Evolutionary conservation across 768 basidiomycete genomes (phyloP).

Genomic region (Leccinum pellstonianum): DNA sequence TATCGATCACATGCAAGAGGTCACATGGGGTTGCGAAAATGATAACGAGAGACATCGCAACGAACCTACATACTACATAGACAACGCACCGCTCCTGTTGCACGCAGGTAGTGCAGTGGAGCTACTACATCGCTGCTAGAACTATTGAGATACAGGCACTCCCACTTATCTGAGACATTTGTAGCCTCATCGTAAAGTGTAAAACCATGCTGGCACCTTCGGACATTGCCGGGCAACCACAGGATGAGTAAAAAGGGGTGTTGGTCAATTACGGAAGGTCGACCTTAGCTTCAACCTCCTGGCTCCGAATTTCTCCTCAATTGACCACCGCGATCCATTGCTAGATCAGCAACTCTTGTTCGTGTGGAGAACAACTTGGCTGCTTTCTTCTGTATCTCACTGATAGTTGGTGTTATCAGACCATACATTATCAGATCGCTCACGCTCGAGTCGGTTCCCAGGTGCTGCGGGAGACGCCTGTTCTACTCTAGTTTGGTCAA

Average conservation of each 20-base stretch:
- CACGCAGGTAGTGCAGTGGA: not conserved
- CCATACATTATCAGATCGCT: not conserved
- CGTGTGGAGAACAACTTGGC: not conserved
- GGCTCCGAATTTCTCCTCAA: not conserved
- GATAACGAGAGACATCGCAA: not conserved
- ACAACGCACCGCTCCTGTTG: not conserved
- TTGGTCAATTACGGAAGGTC: too few species aligned
- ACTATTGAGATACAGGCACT: too few species aligned
- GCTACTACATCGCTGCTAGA: not conserved
- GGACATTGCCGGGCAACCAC: too few species aligned
- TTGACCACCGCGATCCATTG: constrained; percentile 1
- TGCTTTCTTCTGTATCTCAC: not conserved
- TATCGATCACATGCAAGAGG: too few species aligned
- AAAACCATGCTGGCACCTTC: not conserved
- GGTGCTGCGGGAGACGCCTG: constrained; percentile 15
- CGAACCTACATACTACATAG: not conserved
- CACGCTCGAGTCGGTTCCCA: not conserved
- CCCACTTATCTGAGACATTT: not conserved
- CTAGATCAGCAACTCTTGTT: not conserved
- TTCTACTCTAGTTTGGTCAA: constrained; percentile 7
- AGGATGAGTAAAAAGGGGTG: too few species aligned
- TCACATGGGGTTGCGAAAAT: too few species aligned
- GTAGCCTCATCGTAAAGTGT: not conserved
- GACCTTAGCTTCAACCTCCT: not conserved
- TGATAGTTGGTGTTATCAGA: constrained; percentile 6